These are phyloP conservation scores for Emericellopsis terricola DNA, from an alignment of 495 filamentous ascomycete genomes.

Conservation along the genomic window DNA sequence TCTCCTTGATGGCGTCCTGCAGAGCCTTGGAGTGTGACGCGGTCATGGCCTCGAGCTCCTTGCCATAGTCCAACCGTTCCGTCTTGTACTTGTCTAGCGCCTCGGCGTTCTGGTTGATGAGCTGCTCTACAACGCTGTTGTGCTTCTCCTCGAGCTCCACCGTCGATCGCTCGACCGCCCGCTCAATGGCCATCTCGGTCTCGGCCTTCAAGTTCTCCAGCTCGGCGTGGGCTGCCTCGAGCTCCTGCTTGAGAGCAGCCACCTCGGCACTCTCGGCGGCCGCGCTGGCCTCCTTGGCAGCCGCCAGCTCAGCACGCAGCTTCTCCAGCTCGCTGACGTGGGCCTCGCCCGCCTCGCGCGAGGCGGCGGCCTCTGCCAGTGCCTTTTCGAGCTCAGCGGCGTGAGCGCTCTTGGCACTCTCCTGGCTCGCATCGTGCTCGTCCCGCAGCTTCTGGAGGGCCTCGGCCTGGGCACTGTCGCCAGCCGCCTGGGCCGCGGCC, in stretches of 20 bases:
- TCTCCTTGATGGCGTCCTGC: slow-evolving; percentile 9
- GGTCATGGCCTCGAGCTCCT: slow-evolving; percentile 20
- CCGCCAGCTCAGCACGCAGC: slow-evolving; percentile 9
- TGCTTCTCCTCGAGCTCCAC: slow-evolving; percentile 25
- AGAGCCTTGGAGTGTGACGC: slow-evolving; percentile 21
- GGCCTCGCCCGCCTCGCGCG: slow-evolving; percentile 7
- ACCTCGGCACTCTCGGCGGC: slow-evolving; percentile 11
- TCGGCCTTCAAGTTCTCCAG: slow-evolving; percentile 18
- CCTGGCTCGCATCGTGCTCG: slow-evolving; percentile 5
- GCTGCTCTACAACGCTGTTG: slow-evolving; percentile 27
- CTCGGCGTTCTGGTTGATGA: slow-evolving; percentile 24
- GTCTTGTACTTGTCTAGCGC: slow-evolving; percentile 20
- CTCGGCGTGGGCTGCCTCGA: slow-evolving; percentile 11
- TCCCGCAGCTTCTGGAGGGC: slow-evolving; percentile 16
- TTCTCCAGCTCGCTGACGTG: slow-evolving; percentile 15
- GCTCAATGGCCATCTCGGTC: slow-evolving; percentile 12
- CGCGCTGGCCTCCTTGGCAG: slow-evolving; percentile 10
- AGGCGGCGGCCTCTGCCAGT: slow-evolving; percentile 7
- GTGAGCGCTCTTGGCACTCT: slow-evolving; percentile 10
- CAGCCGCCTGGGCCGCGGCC: slow-evolving; percentile 6
- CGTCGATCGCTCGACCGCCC: slow-evolving; percentile 21
- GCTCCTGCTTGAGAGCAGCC: slow-evolving; percentile 11
- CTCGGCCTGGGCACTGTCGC: slow-evolving; percentile 12
- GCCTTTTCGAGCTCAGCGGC: slow-evolving; percentile 11
- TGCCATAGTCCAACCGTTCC: slow-evolving; percentile 12